A percentile compares a stretch with the other conserved stretches of the same genome.
phyloP scores from a whole-genome alignment of 2,329 filamentous ascomycete species.

The Penicillium sp. region DNA sequence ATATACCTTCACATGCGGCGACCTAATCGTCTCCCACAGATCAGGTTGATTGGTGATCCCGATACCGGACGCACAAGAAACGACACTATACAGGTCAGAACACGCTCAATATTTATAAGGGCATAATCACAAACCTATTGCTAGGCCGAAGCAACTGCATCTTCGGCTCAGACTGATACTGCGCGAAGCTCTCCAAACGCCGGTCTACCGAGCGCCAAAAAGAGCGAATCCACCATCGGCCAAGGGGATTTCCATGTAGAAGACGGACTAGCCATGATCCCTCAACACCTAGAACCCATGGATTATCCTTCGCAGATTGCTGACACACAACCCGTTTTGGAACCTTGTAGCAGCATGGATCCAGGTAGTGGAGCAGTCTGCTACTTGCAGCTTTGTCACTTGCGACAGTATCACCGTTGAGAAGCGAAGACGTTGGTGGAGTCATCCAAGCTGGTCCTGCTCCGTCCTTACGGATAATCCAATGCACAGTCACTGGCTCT shows the following conservation, averaged over 20 bases:
- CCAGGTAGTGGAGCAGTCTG: conserved; percentile 20
- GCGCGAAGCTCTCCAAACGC: conserved; percentile 10
- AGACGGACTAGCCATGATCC: conserved; percentile 25
- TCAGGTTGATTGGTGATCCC: conserved; percentile 29
- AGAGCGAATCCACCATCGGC: conserved; percentile 20
- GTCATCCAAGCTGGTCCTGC: conserved; percentile 28
- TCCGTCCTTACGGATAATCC: conserved; percentile 26
- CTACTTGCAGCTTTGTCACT: conserved; percentile 29
- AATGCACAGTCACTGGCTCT: conserved; percentile 24
- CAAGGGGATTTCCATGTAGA: conserved; percentile 24
- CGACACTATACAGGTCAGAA: conserved; percentile 13
- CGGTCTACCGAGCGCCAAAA: conserved; percentile 24
- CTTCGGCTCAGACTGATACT: conserved; percentile 22
- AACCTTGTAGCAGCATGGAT: conserved; percentile 18
- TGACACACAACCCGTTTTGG: conserved; percentile 17
- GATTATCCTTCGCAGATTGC: background rate
- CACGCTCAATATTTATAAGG: background rate
- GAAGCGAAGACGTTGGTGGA: conserved; percentile 20
- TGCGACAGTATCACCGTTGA: conserved; percentile 17
- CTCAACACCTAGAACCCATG: conserved; percentile 13
- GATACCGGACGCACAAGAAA: conserved; percentile 22
- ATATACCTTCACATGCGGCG: conserved; percentile 22
- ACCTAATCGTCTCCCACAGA: conserved; percentile 26
- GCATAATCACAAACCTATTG: conserved; percentile 7
- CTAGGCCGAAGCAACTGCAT: conserved; percentile 22